Base-by-base conservation (phyloP, 2,329 filamentous ascomycete species). In the Aspergillus hortae region DNA sequence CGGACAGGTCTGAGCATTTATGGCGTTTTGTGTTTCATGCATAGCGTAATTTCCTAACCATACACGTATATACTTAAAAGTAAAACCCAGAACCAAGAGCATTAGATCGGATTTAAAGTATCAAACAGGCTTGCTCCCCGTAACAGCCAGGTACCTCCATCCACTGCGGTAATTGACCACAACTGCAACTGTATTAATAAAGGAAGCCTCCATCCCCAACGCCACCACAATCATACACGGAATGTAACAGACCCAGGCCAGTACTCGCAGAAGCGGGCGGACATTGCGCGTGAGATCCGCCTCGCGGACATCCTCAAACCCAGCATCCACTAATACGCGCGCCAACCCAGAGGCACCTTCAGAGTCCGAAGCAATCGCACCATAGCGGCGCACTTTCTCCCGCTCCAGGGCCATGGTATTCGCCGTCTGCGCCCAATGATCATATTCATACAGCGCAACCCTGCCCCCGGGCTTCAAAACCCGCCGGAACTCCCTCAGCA, bases 371-470 rank as follows among this genome's bases (percentile, higher is more conserved):
- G 46, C 14, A 25, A 48, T 40, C 17, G 21, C 46, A 14, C 46
- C 46, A 36, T 48, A 32, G 4, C 40, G 14, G 2, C 46, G 33
- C 19, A 48, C 35, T 36, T 27, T 52, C 44, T 19, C 45, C 25
- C 33, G n/a, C 44, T n/a, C 44, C 36, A 25, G 36, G n/a, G n/a
- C 15, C 38, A 36, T 40, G 10, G 23, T 38, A 19, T 32, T 21
- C 38, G 21, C 19, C n/a, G 40, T 15, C 32, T 35, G 15, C 14
- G 23, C 25, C 49, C 53, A 55, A 25, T 79, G 72, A 46, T 79
- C 74, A 56, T 78, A 78, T 55, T 81, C 77, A 56, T 74, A 71
- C 30, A 77, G 59, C 1, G 68, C 74, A 4, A 80, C 46, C 2
- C 66, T 62, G 1, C 77, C 77, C 17, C 77, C 78, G 0, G 76